These are phyloP conservation scores for Funneliformis mosseae DNA, from an alignment of 192 early-diverging fungal genomes.

Conservation along the genomic window DNA sequence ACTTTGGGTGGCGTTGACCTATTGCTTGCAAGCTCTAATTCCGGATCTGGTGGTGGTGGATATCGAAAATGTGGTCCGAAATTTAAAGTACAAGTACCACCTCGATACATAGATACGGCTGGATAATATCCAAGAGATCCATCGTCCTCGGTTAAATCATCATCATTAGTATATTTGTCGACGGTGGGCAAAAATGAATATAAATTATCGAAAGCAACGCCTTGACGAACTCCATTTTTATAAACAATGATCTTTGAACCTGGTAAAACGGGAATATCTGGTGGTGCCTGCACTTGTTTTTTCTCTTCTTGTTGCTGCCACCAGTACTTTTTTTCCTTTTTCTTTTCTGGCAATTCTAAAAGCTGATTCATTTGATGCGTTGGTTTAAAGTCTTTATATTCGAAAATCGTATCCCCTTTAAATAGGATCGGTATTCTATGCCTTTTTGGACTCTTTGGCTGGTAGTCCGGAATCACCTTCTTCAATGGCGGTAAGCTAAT, in stretches of 20 bases:
- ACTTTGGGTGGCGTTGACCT: background rate
- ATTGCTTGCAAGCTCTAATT: constrained; percentile 39
- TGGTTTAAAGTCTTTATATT: constrained; percentile 57
- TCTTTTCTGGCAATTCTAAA: constrained; percentile 49
- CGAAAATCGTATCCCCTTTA: constrained; percentile 57
- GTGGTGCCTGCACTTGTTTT: constrained; percentile 4
- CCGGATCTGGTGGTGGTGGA: constrained; percentile 51
- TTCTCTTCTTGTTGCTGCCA: constrained; percentile 18
- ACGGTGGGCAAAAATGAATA: constrained; percentile 48
- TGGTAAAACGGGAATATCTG: constrained; percentile 39
- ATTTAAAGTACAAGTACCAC: constrained; percentile 62
- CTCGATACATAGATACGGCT: constrained; percentile 60
- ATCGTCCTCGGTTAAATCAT: constrained; percentile 57
- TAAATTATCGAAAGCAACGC: constrained; percentile 57
- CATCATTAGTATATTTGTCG: constrained; percentile 45
- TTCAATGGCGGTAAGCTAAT: constrained; percentile 54
- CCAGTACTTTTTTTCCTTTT: constrained; percentile 30
- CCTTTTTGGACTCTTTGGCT: constrained; percentile 43
- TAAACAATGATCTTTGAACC: constrained; percentile 63
- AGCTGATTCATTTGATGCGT: constrained; percentile 55
- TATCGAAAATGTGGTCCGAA: constrained; percentile 65
- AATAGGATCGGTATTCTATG: constrained; percentile 54
- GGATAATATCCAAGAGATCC: constrained; percentile 70
- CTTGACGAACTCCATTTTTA: constrained; percentile 66
- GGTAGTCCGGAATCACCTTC: constrained; percentile 20